Evolutionary conservation across 2,329 filamentous ascomycete species (phyloP), one percentile per base, ranked within the genome.

Genomic region (Thelonectria rubi): DNA sequence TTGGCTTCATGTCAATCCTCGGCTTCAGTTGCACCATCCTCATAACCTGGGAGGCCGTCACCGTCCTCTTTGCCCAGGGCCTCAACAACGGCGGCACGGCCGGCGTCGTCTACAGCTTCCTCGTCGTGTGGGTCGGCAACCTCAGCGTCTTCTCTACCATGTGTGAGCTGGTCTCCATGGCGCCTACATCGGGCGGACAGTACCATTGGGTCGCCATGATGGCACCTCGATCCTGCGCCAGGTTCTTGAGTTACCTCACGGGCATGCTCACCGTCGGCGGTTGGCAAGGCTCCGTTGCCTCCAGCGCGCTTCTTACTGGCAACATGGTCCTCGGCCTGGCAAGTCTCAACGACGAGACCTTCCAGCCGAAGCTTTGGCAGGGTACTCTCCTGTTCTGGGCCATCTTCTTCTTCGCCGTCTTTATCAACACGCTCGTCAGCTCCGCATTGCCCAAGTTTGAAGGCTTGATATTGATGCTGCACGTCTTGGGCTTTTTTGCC

Each of bases 181-280:
- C 83, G 62, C 65, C 85, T 68, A 69, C 86, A 67, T 58, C 83
- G 0, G 86, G 84, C 47, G 86, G 86, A 9, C 84, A 88, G 73
- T 88, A 88, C 64, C 84, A 87, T 69, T 87, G 85, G 84, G 83
- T 87, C 0, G 84, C 81, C 1, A 81, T 84, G 65, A 80, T 87
- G 56, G 81, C 73, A 2, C 81, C 84, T 1, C 73, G 73, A 1
- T 75, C 74, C 17, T 78, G 77, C 30, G 81, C 86, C 64, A 84
- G 82, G 58, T 81, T 84, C 51, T 74, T 87, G 6, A 86, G 83
- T 64, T 88, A 87, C 68, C 73, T 82, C 5, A 70, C 69, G 62
- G 78, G 81, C 54, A 84, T 82, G 83, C 70, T 84, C 37, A 80
- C 79, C 1, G 76, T 83, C n/a, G 75, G 79, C n/a, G 81, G 77